These are phyloP conservation scores for Schwanniomyces sp. DNA, from an alignment of 805 yeast species.

Conservation along the genomic window DNA sequence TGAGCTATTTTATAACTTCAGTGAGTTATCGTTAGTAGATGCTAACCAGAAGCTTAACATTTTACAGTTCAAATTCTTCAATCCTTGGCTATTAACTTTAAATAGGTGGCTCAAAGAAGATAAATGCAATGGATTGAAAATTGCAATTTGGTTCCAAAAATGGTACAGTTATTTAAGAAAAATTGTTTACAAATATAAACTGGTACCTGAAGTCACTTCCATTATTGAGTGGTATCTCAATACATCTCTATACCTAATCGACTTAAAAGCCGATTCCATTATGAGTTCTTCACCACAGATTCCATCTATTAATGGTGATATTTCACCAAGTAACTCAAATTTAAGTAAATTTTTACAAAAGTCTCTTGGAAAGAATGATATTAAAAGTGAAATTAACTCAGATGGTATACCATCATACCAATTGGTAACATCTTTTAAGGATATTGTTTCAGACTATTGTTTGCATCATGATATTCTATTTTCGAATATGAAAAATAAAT, in stretches of 20 bases:
- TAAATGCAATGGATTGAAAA: constrained; percentile 11
- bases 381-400: constrained; percentile 9
- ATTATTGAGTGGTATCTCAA: constrained; percentile 21
- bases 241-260: constrained; percentile 10
- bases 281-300: constrained; percentile 2
- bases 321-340: constrained; percentile 2
- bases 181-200: not conserved
- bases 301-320: constrained; percentile 11
- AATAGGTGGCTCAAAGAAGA: constrained; percentile 2
- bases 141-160: constrained; percentile 24
- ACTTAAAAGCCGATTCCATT: not conserved
- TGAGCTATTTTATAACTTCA: constrained; percentile 1
- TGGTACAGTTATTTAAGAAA: constrained; percentile 23
- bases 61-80: constrained; percentile 35
- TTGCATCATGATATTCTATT: constrained; percentile 46
- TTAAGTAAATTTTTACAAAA: not conserved
- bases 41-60: constrained; percentile 9
- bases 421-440: constrained; percentile 53
- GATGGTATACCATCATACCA: constrained; percentile 44
- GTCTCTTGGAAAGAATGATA: not conserved
- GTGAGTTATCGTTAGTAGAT: not conserved
- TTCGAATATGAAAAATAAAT: constrained; percentile 25
- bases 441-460: constrained; percentile 66
- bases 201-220: not conserved
- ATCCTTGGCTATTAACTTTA: constrained; percentile 32